Evolutionary conservation across 2,329 filamentous ascomycete genomes (phyloP).

Genomic region (Cladosporium sp.): DNA sequence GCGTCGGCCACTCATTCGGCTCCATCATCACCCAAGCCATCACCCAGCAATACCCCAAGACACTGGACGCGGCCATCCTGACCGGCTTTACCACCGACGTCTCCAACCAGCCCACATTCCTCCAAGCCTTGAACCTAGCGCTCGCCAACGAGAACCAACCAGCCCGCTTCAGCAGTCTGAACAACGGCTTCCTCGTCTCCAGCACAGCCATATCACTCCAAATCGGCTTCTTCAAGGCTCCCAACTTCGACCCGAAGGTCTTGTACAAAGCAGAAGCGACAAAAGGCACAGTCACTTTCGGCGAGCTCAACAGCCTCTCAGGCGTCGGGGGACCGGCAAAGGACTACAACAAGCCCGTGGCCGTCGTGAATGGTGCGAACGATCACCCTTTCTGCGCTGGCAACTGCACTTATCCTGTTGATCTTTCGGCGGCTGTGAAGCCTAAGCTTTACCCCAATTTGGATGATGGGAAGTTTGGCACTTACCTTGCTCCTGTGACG

Average conservation of each 20-base stretch:
- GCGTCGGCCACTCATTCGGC: conserved; percentile 38
- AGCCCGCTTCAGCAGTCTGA: conserved; percentile 26
- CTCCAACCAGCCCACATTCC: conserved; percentile 21
- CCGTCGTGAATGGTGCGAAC: conserved; percentile 27
- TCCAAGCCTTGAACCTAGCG: conserved; percentile 25
- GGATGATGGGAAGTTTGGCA: conserved; percentile 12
- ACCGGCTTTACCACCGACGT: conserved; percentile 33
- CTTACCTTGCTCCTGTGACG: conserved; percentile 23
- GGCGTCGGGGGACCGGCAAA: conserved; percentile 16
- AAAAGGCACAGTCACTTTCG: conserved; percentile 28
- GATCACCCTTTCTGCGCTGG: conserved; percentile 31
- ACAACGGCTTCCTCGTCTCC: conserved; percentile 28
- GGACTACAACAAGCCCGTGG: conserved; percentile 25
- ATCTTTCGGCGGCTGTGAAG: conserved; percentile 21
- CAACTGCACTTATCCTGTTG: conserved; percentile 26
- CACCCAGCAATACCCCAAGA: conserved; percentile 29
- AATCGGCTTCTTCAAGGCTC: conserved; percentile 29
- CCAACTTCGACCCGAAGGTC: conserved; percentile 26
- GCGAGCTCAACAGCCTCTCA: conserved; percentile 27
- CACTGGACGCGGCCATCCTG: conserved; percentile 34
- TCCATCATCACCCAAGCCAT: conserved; percentile 32
- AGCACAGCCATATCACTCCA: conserved; percentile 23
- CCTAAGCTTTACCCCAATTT: conserved; percentile 21
- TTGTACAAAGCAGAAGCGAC: conserved; percentile 24
- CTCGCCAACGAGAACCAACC: conserved; percentile 27